Percentiles rank a stretch among this genome's conserved stretches.
These are phyloP conservation scores for Nasturtium officinale DNA, from an alignment of 345 rosid species.

Conservation along the genomic window DNA sequence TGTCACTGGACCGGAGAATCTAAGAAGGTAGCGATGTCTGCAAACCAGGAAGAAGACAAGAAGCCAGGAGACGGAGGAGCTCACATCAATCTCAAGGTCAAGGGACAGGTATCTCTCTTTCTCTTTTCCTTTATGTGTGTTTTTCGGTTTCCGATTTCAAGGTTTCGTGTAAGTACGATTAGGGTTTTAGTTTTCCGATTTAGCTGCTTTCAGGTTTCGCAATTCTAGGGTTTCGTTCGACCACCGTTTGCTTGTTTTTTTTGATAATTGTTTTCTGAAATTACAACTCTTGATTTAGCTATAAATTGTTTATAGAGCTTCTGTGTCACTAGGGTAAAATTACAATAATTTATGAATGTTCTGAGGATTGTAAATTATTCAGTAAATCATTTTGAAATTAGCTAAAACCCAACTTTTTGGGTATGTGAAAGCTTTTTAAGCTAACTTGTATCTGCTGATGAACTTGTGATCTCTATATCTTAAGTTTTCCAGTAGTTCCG, in stretches of 20 bases:
- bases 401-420: not conserved
- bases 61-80: constrained; percentile 72
- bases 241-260: not conserved
- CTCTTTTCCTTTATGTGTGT: not conserved
- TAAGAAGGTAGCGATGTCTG: constrained; percentile 40
- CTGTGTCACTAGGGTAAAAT: not conserved
- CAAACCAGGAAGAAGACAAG: constrained; percentile 68
- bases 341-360: not conserved
- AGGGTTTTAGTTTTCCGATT: constrained; percentile 3
- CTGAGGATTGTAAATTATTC: not conserved
- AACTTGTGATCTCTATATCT: not conserved
- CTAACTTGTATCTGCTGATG: not conserved
- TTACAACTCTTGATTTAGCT: not conserved
- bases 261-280: not conserved
- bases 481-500: too few relatives aligned
- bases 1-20: constrained; percentile 32
- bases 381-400: not conserved
- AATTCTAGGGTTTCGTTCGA: constrained; percentile 23
- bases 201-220: constrained; percentile 1
- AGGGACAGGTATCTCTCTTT: constrained; percentile 67
- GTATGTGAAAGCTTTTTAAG: not conserved
- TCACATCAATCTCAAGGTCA: constrained; percentile 86
- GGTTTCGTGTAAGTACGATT: constrained; percentile 3
- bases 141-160: constrained; percentile 10
- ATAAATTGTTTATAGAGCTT: not conserved